Evolutionary conservation across 225 moss, liverwort and hornwort species (phyloP), one percentile per base, ranked within the genome.

Genomic region (Physcomitrellopsis africana): DNA sequence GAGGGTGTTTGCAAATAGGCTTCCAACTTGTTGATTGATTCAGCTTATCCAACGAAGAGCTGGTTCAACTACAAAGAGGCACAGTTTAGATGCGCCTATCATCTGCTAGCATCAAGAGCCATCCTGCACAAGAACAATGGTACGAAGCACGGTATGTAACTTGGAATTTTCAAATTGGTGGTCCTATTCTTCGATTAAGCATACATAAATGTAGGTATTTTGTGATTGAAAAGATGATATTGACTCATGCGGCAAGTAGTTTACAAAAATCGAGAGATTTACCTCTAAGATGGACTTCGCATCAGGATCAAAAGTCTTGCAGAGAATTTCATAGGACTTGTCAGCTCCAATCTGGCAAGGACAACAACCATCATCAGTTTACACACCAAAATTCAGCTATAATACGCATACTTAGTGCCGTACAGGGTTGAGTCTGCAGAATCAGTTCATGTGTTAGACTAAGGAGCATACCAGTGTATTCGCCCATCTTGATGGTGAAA

Each of bases 401-500:
- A 49, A 7, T 51, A 24, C n/a, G 24, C 13, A 3, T 26, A 24
- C 15, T 48, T n/a, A 11, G 37, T 55, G 54, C 1, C 37, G 7
- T 44, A 43, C 18, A n/a, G 41, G 18, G 41, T 17, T 47, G 47
- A 32, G 48, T 62, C 37, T 51, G 19, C 13, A 62, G 72, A 37
- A 46, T 16, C 22, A 23, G 18, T 41, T 42, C 18, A 37, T 9
- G 41, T 44, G 16, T 15, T 65, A 22, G 51, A 64, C 46, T 7
- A 66, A 46, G 52, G 42, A 69, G 54, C 62, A 3, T 77, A 96
- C 96, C 94, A 94, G 77, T 59, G 85, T 89, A 76, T 90, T 72
- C 49, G 71, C 80, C 92, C 92, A 91, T 75, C 89, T 89, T 56
- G 96, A 94, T 57, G 96, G 92, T 60, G 96, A 97, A 69, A 97